These are phyloP conservation scores for Coemansia sp. DNA, from an alignment of 192 early-diverging fungal species.

Conservation along the genomic window DNA sequence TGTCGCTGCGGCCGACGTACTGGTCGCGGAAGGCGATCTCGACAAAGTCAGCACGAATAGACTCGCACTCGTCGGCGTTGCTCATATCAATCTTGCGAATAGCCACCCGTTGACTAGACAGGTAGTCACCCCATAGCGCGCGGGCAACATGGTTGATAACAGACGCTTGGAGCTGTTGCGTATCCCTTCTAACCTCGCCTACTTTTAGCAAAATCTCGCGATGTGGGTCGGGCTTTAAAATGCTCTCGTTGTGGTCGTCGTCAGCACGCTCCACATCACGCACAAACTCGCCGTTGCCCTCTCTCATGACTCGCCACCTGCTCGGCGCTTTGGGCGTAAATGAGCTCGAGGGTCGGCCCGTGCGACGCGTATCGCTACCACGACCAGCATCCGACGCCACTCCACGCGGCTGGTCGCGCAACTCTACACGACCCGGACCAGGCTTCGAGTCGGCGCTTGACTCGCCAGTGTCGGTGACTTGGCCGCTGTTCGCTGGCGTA, in stretches of 20 bases:
- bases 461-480: slow-evolving; percentile 4
- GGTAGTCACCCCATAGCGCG: slow-evolving; percentile 48
- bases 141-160: slow-evolving; percentile 31
- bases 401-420: slow-evolving; percentile 3
- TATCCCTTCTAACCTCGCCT: slow-evolving; percentile 46
- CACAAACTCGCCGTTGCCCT: background rate
- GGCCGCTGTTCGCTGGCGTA: slow-evolving; percentile 7
- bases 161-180: slow-evolving; percentile 43
- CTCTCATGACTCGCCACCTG: slow-evolving; percentile 6
- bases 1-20: slow-evolving; percentile 89
- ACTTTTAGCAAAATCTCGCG: slow-evolving; percentile 48
- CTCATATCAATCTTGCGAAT: slow-evolving; percentile 64
- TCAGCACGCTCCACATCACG: slow-evolving; percentile 8
- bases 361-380: background rate
- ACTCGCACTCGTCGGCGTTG: slow-evolving; percentile 37
- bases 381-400: background rate
- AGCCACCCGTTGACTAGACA: slow-evolving; percentile 34
- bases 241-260: slow-evolving; percentile 13
- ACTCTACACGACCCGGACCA: slow-evolving; percentile 8
- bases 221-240: slow-evolving; percentile 23
- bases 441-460: background rate
- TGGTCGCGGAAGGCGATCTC: slow-evolving; percentile 89
- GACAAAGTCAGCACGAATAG: slow-evolving; percentile 75
- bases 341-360: background rate
- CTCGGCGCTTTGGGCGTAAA: slow-evolving; percentile 2